phyloP scores from a whole-genome alignment of 2,329 filamentous ascomycete genomes.

The Colletotrichum sp. region DNA sequence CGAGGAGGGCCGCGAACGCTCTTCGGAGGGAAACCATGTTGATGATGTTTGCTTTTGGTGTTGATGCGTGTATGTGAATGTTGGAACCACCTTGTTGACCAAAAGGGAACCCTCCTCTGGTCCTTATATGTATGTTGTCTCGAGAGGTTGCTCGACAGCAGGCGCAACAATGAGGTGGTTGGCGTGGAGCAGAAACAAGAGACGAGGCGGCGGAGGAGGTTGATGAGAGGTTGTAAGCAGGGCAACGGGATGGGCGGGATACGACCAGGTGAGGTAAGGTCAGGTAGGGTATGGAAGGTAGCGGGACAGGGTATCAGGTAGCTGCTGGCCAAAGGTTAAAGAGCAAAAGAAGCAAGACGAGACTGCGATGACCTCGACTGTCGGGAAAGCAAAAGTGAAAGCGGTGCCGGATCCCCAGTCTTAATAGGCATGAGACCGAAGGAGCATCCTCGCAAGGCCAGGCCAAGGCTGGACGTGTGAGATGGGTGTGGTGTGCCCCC shows the following conservation, averaged over 20 bases:
- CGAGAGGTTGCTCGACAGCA: not conserved
- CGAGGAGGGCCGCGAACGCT: conserved; percentile 27
- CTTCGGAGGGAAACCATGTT: conserved; percentile 32
- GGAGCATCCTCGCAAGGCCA: conserved; percentile 2
- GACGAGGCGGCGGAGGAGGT: not conserved
- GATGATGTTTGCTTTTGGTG: not conserved
- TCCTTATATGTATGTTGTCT: not conserved
- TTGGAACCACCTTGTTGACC: not conserved
- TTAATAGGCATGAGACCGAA: conserved; percentile 14
- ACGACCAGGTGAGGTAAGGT: not conserved
- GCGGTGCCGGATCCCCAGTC: conserved; percentile 16
- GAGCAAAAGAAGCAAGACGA: not conserved
- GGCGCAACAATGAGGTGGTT: conserved; percentile 3
- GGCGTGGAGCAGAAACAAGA: not conserved
- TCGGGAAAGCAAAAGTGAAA: not conserved
- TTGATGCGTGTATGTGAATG: not conserved
- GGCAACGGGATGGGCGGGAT: conserved; percentile 1
- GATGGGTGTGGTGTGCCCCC: not conserved
- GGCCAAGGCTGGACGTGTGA: not conserved
- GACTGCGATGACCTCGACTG: conserved; percentile 4
- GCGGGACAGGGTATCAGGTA: not conserved
- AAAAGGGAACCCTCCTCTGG: not conserved
- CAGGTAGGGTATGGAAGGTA: not conserved
- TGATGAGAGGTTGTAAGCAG: conserved; percentile 1
- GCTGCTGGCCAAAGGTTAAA: not conserved